phyloP scores from a whole-genome alignment of 1,284 basidiomycete genomes.

The Apiotrichum sp. region DNA sequence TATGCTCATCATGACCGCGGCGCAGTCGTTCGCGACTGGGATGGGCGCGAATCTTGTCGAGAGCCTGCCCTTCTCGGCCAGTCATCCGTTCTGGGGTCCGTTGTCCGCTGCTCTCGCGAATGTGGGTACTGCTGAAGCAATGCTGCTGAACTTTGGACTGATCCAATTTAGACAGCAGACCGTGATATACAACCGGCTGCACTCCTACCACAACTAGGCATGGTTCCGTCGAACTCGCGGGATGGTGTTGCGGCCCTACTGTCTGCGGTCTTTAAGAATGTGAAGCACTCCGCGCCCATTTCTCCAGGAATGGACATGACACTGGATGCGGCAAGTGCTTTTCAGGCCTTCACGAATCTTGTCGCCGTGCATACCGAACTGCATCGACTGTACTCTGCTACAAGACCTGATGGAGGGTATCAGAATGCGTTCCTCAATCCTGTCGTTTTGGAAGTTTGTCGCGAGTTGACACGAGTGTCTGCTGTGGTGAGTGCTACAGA shows the following conservation, averaged over 20 bases:
- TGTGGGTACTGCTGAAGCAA: slow-evolving; percentile 12
- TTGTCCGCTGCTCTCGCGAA: slow-evolving; percentile 19
- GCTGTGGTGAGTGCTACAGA: slow-evolving; percentile 12
- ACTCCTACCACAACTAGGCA: not conserved
- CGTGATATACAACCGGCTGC: not conserved
- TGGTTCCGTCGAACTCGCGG: slow-evolving; percentile 5
- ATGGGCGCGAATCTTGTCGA: slow-evolving; percentile 21
- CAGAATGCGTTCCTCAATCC: slow-evolving; percentile 30
- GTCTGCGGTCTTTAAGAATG: slow-evolving; percentile 23
- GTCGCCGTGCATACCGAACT: slow-evolving; percentile 25
- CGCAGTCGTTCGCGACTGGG: slow-evolving; percentile 12
- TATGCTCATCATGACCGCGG: slow-evolving; percentile 18
- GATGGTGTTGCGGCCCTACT: slow-evolving; percentile 23
- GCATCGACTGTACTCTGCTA: slow-evolving; percentile 31
- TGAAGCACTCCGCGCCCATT: slow-evolving; percentile 8
- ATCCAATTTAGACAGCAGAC: not conserved
- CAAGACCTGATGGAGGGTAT: slow-evolving; percentile 18
- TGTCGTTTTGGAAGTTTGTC: slow-evolving; percentile 19
- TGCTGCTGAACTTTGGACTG: not conserved
- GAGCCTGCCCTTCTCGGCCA: slow-evolving; percentile 21
- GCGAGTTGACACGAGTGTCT: slow-evolving; percentile 7
- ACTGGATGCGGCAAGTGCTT: slow-evolving; percentile 7
- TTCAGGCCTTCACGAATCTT: slow-evolving; percentile 23
- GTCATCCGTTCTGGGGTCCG: slow-evolving; percentile 26
- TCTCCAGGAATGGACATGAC: not conserved